Evolutionary conservation across 768 basidiomycete genomes (phyloP), one percentile per base, ranked within the genome.

Genomic region (Coprinellus aureogranulatus): DNA sequence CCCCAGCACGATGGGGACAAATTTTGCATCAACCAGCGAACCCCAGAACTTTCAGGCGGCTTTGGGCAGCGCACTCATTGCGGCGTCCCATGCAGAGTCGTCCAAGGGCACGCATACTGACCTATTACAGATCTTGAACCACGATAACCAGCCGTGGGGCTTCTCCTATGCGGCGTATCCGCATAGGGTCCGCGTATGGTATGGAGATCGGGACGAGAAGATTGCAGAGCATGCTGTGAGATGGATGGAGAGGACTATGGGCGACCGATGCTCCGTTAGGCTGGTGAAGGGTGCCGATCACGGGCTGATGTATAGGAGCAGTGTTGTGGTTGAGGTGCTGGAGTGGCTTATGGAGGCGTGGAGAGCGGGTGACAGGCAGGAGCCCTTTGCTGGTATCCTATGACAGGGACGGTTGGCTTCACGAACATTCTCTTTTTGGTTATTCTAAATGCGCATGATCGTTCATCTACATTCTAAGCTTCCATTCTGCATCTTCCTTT

Each of bases 71-170:
- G 94, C 94, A 2, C 80, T 99, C 30, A 86, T 95, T 42, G 92
- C 92, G 23, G 96, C 96, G 0, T 95, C 94, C 1, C 95, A 99
- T 69, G 89, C 95, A 2, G 96, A 98, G 69, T 94, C 93, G 4
- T 84, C 93, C 25, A 88, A 88, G 61, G 95, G 97, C 48, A 91
- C 90, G 0, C 92, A 96, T 64, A 83, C 86, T 56, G 97, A 99
- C 73, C 81, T 99, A 16, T 68, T 98, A 59, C 88, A 92, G 64
- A 96, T 99, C 67, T 78, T 98, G 54, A 94, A 95, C 65, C 92
- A 92, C 62, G 90, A 92, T 63, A 86, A 89, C 45, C 85, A 86
- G 61, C 86, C 90, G 1, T 93, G 91, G 90, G 96, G 92, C 0
- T 95, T 97, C 73, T 87, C 87, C 10, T 98, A 98, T 68, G 70